Conservation (phyloP, 1,139 yeast species). For the Nakaseomyces bracarensis region DNA sequence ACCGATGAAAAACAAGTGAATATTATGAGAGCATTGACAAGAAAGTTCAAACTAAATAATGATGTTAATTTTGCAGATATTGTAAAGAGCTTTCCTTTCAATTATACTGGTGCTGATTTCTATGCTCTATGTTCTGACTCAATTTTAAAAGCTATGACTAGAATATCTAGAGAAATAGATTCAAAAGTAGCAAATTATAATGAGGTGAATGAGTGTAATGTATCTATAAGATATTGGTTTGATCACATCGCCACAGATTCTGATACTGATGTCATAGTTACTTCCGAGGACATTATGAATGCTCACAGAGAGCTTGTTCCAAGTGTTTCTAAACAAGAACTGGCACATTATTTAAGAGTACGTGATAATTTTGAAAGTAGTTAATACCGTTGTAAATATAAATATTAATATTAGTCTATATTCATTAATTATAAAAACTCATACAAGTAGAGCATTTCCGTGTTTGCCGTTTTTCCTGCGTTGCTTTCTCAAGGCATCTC, state of each 20-base stretch:
- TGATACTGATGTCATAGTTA: constrained; percentile 64
- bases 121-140: constrained; percentile 93
- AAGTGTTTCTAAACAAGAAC: constrained; percentile 80
- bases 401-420: neutral
- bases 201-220: constrained; percentile 31
- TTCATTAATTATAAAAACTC: neutral
- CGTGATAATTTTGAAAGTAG: constrained; percentile 60
- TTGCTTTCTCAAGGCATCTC: constrained; percentile 60
- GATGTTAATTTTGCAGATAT: constrained; percentile 53
- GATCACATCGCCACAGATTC: constrained; percentile 64
- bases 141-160: constrained; percentile 89
- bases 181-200: constrained; percentile 51
- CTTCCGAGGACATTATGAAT: constrained; percentile 61
- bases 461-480: constrained; percentile 38
- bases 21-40: constrained; percentile 77
- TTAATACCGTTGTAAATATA: constrained; percentile 1
- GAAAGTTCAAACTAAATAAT: constrained; percentile 62
- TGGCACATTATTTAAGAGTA: constrained; percentile 69
- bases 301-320: constrained; percentile 70
- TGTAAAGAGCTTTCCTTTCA: constrained; percentile 71
- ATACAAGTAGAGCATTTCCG: constrained; percentile 8
- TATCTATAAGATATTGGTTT: constrained; percentile 84
- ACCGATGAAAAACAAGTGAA: constrained; percentile 83
- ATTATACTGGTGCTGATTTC: constrained; percentile 95
- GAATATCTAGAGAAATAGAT: constrained; percentile 76